Base-by-base conservation (phyloP, 352 stramenopile species). In the Globisporangium paroecandrum region DNA sequence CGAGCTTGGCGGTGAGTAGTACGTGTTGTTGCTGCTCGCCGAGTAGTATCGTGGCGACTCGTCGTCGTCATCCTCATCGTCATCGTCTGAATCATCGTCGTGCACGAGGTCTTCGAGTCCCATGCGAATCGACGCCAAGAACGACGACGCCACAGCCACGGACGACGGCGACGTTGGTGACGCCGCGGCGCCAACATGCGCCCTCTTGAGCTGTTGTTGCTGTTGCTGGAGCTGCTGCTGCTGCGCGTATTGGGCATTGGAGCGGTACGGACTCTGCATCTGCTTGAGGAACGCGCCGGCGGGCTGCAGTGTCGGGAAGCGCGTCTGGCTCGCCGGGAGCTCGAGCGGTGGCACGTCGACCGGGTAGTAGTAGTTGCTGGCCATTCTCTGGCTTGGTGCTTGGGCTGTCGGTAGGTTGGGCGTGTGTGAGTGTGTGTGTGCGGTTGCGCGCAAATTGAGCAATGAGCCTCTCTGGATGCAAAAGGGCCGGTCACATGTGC, bases 21-120 rank as follows among this genome's bases (percentile, higher is more conserved):
- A 73, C 53, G 64, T 67, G 43, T 73, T 63, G 25, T 38, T 58
- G 49, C 51, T 70, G 36, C 36, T 67, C 3, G 56, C 29, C 13
- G 64, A 43, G 64, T 73, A 73, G 64, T 73, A 73, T 15, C 54
- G 53, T n/a, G 47, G 47, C 20, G 63, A 62, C 12, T 36, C 43
- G 10, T 61, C 57, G 8, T 66, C 63, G 0, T 60, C 68, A 13
- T 70, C 64, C 0, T 70, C 56, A 7, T 72, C 68, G 5, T 69
- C 56, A 1, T 72, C 67, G 2, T 70, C 67, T 0, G 43, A 32
- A 32, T 32, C 62, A 18, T 64, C 49, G n/a, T 61, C 63, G 20
- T 73, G 36, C n/a, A 60, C 57, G 32, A 73, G 41, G 24, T 73
- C 68, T 56, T 73, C 56, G 47, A 73, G 64, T 34, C 68, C 68